These are phyloP conservation scores for Aphanomyces invadans DNA, from an alignment of 352 stramenopile genomes.

Conservation along the genomic window DNA sequence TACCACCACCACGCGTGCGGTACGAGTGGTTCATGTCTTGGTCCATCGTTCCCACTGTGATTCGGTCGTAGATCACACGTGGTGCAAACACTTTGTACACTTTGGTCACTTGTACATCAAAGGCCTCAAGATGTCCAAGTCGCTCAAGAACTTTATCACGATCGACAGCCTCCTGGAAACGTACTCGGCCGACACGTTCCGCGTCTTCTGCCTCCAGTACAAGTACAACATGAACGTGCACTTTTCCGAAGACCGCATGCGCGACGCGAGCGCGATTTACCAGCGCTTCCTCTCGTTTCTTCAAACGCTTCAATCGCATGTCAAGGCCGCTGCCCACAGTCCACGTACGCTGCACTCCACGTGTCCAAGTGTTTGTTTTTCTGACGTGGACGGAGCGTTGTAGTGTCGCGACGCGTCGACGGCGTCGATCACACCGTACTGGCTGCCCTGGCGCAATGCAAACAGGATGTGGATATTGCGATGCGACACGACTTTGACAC, in stretches of 20 bases:
- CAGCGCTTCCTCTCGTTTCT: conserved; percentile 65
- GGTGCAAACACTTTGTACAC: conserved; percentile 98
- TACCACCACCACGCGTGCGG: conserved; percentile 67
- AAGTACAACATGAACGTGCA: conserved; percentile 78
- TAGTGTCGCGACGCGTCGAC: conserved; percentile 42
- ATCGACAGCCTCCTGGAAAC: conserved; percentile 80
- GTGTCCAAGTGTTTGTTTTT: too few relatives aligned
- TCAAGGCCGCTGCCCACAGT: too few relatives aligned
- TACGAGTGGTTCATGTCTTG: neutral
- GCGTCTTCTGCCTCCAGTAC: conserved; percentile 84
- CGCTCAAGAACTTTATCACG: conserved; percentile 98
- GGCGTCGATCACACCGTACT: conserved; percentile 51
- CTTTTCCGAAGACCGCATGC: conserved; percentile 69
- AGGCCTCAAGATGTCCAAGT: conserved; percentile 98
- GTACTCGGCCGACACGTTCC: conserved; percentile 58
- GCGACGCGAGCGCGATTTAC: conserved; percentile 44
- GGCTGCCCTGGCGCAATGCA: conserved; percentile 39
- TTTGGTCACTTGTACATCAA: conserved; percentile 96
- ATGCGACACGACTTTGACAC: conserved; percentile 88
- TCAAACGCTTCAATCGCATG: conserved; percentile 41
- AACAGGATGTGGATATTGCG: conserved; percentile 45
- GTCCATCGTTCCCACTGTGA: neutral
- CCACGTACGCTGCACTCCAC: too few relatives aligned
- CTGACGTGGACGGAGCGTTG: neutral
- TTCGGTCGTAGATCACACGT: conserved; percentile 32